Evolutionary conservation across 371 early-diverging fungal species (phyloP).

Genomic region (Umbelopsis sp.): DNA sequence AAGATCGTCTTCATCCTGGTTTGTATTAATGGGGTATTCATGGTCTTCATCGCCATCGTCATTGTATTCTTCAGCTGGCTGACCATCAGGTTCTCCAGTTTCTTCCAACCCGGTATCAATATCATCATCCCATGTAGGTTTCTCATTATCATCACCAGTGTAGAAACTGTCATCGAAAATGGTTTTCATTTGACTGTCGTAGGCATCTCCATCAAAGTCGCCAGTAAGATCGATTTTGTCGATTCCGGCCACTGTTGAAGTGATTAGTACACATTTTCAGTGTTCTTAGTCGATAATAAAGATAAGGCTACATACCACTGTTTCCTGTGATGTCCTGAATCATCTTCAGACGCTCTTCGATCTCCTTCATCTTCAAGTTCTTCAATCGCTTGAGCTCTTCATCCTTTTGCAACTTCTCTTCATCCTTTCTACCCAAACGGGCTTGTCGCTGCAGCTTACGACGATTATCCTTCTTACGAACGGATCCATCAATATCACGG

Average conservation of each 20-base stretch:
- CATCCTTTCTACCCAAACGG: slow-evolving; percentile 70
- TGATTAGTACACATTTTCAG: too few relatives aligned
- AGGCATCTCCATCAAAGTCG: slow-evolving; percentile 88
- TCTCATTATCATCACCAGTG: slow-evolving; percentile 50
- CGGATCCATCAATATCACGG: slow-evolving; percentile 75
- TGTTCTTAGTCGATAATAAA: not conserved
- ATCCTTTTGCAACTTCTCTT: slow-evolving; percentile 64
- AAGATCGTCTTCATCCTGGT: slow-evolving; percentile 63
- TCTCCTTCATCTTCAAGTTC: slow-evolving; percentile 86
- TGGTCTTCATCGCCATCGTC: slow-evolving; percentile 26
- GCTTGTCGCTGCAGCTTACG: slow-evolving; percentile 74
- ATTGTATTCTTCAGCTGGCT: slow-evolving; percentile 18
- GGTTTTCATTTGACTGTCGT: slow-evolving; percentile 80
- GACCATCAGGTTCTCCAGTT: slow-evolving; percentile 32
- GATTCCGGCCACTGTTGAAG: slow-evolving; percentile 58
- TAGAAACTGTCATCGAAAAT: slow-evolving; percentile 82
- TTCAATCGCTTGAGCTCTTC: slow-evolving; percentile 90
- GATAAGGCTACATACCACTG: slow-evolving; percentile 33
- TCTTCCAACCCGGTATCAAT: slow-evolving; percentile 69
- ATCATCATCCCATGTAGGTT: slow-evolving; percentile 88
- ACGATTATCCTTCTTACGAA: slow-evolving; percentile 73
- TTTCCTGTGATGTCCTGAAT: slow-evolving; percentile 88
- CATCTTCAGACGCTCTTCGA: slow-evolving; percentile 74
- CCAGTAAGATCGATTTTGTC: slow-evolving; percentile 84
- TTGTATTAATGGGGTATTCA: slow-evolving; percentile 25